These are phyloP conservation scores for Gossypium gossypioides DNA, from an alignment of 441 rosid species.

Conservation along the genomic window DNA sequence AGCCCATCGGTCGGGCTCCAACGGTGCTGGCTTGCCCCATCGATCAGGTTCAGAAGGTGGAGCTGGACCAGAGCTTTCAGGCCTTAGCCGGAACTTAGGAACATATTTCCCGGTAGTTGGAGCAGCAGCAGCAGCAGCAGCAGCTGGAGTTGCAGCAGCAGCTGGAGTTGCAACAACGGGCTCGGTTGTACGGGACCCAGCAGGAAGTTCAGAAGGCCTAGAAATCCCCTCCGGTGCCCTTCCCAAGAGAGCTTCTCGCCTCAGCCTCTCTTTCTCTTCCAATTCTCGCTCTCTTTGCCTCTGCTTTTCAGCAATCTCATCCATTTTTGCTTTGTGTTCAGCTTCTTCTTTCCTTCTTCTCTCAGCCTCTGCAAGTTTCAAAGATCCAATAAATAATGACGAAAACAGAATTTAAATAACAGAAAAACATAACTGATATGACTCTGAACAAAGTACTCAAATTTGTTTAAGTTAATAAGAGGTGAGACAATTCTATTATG, in stretches of 20 bases:
- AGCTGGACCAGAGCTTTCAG: slow-evolving; percentile 31
- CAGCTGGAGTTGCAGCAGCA: not conserved
- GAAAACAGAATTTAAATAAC: not conserved
- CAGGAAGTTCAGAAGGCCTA: slow-evolving; percentile 37
- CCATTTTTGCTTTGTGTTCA: slow-evolving; percentile 73
- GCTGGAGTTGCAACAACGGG: slow-evolving; percentile 18
- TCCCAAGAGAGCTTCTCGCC: slow-evolving; percentile 53
- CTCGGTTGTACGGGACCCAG: slow-evolving; percentile 25
- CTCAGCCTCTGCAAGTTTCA: slow-evolving; percentile 61
- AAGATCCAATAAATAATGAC: not conserved
- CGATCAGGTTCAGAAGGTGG: slow-evolving; percentile 27
- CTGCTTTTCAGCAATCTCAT: slow-evolving; percentile 81
- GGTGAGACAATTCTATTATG: not conserved
- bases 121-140: slow-evolving; percentile 19
- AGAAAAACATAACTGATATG: not conserved
- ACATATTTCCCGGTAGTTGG: slow-evolving; percentile 48
- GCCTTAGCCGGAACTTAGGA: slow-evolving; percentile 40
- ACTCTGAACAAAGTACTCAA: not conserved
- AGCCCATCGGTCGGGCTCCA: slow-evolving; percentile 27
- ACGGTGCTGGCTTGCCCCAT: slow-evolving; percentile 33
- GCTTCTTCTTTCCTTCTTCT: slow-evolving; percentile 69
- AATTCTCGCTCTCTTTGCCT: slow-evolving; percentile 72
- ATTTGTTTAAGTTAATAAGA: not conserved
- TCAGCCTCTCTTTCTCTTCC: slow-evolving; percentile 66
- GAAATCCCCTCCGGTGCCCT: slow-evolving; percentile 37